phyloP scores from a whole-genome alignment of 164 flowering plant genomes.

The Kingdonia uniflora region DNA sequence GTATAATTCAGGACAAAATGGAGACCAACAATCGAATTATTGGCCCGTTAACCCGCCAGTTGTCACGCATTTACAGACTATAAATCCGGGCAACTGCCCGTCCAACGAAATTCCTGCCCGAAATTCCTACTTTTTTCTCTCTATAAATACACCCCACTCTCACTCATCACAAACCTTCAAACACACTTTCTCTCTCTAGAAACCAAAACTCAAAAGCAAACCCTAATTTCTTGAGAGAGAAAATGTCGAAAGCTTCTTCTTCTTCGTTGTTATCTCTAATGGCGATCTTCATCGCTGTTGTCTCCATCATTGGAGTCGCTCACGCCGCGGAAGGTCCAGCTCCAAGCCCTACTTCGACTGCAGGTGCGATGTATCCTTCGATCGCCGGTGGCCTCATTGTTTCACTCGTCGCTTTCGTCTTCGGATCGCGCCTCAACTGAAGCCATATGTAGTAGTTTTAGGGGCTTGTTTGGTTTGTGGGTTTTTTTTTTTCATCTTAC shows the following conservation, averaged over 20 bases:
- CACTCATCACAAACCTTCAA: not conserved
- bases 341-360: constrained; percentile 29
- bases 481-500: not conserved
- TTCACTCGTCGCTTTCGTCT: constrained; percentile 18
- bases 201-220: not conserved
- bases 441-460: constrained; percentile 6
- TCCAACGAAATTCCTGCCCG: not conserved
- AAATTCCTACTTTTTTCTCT: not conserved
- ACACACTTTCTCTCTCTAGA: not conserved
- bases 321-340: constrained; percentile 33
- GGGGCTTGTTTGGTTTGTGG: not conserved
- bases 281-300: constrained; percentile 15
- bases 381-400: constrained; percentile 14
- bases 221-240: not conserved
- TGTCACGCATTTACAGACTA: too few species aligned
- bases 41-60: too few species aligned
- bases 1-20: too few species aligned
- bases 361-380: constrained; percentile 23
- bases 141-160: constrained; percentile 4
- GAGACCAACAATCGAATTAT: too few species aligned
- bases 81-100: not conserved
- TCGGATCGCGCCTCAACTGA: constrained; percentile 21
- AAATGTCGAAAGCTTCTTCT: not conserved
- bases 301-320: constrained; percentile 15
- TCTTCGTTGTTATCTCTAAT: constrained; percentile 14